A percentile compares a stretch with the other conserved stretches of the same genome.
Evolutionary conservation across 257 asterid genomes (phyloP).

Genomic region (Solanum verrucosum): DNA sequence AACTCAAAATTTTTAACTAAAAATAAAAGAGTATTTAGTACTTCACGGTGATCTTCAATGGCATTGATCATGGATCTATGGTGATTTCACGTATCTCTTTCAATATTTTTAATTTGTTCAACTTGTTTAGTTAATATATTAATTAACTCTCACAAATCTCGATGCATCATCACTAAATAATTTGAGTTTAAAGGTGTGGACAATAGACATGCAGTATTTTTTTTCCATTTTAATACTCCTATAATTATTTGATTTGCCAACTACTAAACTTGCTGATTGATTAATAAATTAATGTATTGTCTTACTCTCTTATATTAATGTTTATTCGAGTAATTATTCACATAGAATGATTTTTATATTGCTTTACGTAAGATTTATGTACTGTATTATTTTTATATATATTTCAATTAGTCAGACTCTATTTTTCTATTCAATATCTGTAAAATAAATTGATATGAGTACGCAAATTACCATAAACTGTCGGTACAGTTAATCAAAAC

Average conservation of each 20-base stretch:
- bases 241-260: not conserved
- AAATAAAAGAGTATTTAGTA: no score
- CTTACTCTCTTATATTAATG: not conserved
- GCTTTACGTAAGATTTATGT: not conserved
- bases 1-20: no score
- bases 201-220: no score
- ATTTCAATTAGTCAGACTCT: not conserved
- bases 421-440: not conserved
- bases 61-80: not conserved
- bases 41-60: fast-evolving
- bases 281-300: not conserved
- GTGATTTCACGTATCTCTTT: not conserved
- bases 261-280: not conserved
- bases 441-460: not conserved
- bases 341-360: not conserved
- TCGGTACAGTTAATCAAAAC: not conserved
- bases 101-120: not conserved
- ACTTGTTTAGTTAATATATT: not conserved
- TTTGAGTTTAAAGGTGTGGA: no score
- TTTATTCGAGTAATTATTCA: not conserved
- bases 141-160: no score
- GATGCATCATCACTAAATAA: not conserved
- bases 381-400: no score
- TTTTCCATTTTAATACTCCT: not conserved
- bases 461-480: not conserved